A percentile compares a stretch with the other conserved stretches of the same genome.
These are phyloP conservation scores for Hypoxylon sp. DNA, from an alignment of 2,329 filamentous ascomycete species.

Conservation along the genomic window DNA sequence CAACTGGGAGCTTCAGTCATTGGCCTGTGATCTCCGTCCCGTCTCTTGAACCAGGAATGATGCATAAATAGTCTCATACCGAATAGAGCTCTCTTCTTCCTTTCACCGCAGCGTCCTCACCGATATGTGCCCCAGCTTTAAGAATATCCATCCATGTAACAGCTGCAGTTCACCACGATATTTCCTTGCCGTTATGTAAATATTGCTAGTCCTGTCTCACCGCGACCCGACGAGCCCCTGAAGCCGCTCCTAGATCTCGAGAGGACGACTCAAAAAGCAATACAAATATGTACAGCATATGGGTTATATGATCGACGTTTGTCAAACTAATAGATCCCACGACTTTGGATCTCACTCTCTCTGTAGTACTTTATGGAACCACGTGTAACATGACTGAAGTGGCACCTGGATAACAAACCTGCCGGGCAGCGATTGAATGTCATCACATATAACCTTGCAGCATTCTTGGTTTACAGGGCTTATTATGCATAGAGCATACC, in stretches of 20 bases:
- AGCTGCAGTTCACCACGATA: too few relatives aligned
- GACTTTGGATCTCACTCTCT: not conserved
- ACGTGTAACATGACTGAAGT: conserved; percentile 13
- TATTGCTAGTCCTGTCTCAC: not conserved
- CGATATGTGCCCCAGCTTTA: not conserved
- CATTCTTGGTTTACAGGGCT: conserved; percentile 1
- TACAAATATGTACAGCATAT: too few relatives aligned
- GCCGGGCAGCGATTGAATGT: conserved; percentile 6
- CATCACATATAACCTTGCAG: conserved; percentile 30
- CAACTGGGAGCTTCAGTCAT: not conserved
- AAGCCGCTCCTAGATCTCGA: conserved; percentile 2
- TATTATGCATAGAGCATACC: not conserved
- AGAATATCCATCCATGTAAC: not conserved
- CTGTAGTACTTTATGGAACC: not conserved
- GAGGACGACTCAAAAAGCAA: conserved; percentile 8
- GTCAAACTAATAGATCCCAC: conserved; percentile 1
- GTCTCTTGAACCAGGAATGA: not conserved
- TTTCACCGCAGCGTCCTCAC: not conserved
- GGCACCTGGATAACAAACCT: conserved; percentile 12
- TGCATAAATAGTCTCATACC: conserved; percentile 8
- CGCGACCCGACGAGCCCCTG: not conserved
- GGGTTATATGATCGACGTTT: not conserved
- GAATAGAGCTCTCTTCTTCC: not conserved
- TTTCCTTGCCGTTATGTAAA: not conserved
- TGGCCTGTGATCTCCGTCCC: not conserved